phyloP scores from a whole-genome alignment of 2,329 filamentous ascomycete species.

The Emericellopsis cladophorae region DNA sequence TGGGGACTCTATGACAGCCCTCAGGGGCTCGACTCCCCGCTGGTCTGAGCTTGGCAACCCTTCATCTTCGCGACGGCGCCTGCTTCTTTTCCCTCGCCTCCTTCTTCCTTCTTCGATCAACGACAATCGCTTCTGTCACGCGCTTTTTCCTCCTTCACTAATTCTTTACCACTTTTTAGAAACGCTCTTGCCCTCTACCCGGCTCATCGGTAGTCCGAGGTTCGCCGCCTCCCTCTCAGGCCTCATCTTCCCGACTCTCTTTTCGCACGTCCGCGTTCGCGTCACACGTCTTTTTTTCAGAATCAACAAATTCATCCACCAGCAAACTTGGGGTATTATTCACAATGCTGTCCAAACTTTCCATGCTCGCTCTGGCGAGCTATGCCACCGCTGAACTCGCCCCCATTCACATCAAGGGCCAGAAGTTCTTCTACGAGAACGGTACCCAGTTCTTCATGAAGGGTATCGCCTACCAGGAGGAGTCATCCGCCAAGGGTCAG shows the following conservation, averaged over 20 bases:
- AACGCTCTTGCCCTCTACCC: conserved; percentile 3
- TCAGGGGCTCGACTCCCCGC: no score
- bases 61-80: no score
- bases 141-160: conserved; percentile 2
- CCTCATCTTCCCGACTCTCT: conserved; percentile 1
- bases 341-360: conserved; percentile 13
- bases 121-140: conserved; percentile 3
- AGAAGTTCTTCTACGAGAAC: conserved; percentile 83
- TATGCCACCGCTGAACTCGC: conserved; percentile 31
- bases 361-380: conserved; percentile 27
- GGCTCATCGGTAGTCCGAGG: conserved; percentile 5
- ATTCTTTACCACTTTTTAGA: conserved; percentile 1
- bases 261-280: background rate
- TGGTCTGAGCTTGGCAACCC: no score
- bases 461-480: conserved; percentile 91
- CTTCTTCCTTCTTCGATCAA: conserved; percentile 1
- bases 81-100: conserved; percentile 1
- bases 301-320: conserved; percentile 1
- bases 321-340: background rate
- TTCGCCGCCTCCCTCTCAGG: conserved; percentile 2
- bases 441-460: conserved; percentile 63
- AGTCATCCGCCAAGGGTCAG: conserved; percentile 43
- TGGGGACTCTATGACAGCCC: no score
- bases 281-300: conserved; percentile 1
- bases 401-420: conserved; percentile 60